Evolutionary conservation across 2,329 filamentous ascomycete species (phyloP).

Genomic region (Scedosporium boydii): DNA sequence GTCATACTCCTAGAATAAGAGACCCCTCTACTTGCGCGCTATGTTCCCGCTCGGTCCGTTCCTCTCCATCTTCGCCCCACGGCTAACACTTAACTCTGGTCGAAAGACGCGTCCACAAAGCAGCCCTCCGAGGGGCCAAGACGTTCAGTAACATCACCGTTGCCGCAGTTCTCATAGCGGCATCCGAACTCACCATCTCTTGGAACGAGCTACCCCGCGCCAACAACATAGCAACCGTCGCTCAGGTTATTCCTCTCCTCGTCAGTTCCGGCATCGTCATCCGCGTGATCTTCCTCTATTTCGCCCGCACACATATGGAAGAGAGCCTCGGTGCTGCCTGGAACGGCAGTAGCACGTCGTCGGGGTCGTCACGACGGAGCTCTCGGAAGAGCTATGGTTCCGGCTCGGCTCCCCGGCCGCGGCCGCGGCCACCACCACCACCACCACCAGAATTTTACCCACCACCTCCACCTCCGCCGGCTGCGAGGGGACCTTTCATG

Average conservation of each 20-base stretch:
- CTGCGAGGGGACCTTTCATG: neutral
- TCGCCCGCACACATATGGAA: neutral
- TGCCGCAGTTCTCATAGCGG: slow-evolving; percentile 11
- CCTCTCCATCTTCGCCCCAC: neutral
- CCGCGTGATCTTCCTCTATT: slow-evolving; percentile 13
- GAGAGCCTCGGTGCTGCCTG: neutral
- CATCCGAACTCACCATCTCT: slow-evolving; percentile 21
- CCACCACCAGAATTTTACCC: neutral
- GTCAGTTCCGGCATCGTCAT: slow-evolving; percentile 19
- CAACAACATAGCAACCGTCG: slow-evolving; percentile 16
- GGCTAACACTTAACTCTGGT: neutral
- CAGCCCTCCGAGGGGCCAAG: slow-evolving; percentile 15
- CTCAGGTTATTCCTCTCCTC: slow-evolving; percentile 23
- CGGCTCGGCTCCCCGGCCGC: neutral
- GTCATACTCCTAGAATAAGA: neutral
- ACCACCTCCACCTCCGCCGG: neutral
- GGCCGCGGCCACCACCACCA: neutral
- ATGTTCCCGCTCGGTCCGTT: neutral
- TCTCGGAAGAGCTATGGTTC: neutral
- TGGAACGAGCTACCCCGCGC: slow-evolving; percentile 21
- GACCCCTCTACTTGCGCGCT: too few species aligned
- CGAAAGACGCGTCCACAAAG: slow-evolving; percentile 10
- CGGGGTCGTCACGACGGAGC: neutral
- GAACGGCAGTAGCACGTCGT: neutral
- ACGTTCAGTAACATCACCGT: slow-evolving; percentile 19